A percentile compares a stretch with the other conserved stretches of the same genome.
phyloP scores from a whole-genome alignment of 225 moss, liverwort and hornwort genomes.

The Pseudisothecium myosuroides region DNA sequence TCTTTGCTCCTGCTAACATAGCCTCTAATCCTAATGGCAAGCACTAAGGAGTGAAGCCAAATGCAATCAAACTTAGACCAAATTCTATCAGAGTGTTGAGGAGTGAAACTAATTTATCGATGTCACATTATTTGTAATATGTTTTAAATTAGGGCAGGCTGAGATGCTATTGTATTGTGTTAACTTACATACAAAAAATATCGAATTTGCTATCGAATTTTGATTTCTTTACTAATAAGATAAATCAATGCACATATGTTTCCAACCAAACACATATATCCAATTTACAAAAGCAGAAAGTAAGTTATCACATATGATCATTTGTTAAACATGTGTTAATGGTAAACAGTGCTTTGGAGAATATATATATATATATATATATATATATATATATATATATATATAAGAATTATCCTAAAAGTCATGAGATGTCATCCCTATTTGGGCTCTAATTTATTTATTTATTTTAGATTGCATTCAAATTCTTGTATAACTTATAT shows the following conservation, averaged over 20 bases:
- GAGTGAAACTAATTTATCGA: not conserved
- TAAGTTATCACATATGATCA: not conserved
- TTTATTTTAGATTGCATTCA: not conserved
- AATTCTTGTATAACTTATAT: not conserved
- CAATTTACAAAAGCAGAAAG: not conserved
- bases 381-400: no score
- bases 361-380: no score
- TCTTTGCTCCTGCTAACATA: no score
- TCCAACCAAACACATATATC: not conserved
- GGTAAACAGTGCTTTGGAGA: no score
- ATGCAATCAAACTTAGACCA: no score
- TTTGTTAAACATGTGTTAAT: not conserved
- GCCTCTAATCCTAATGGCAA: no score
- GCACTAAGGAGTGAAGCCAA: no score
- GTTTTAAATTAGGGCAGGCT: no score
- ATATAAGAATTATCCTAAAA: not conserved
- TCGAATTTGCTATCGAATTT: no score
- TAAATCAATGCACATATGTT: not conserved
- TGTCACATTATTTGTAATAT: not conserved
- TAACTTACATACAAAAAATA: not conserved
- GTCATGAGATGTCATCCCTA: not conserved
- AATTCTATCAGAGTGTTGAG: no score
- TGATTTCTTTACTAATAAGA: not conserved
- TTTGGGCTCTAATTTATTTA: not conserved
- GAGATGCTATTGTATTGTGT: not conserved